Percentiles rank a stretch among this genome's conserved stretches.
phyloP scores from a whole-genome alignment of 129 eudicot genomes.

The Daucus carota region DH1_v3.0 NC_030382.2:51872001-51872500 shows the following conservation, averaged over 20 bases:
- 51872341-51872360: constrained; percentile 22
- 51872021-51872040: constrained; percentile 77
- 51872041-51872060: constrained; percentile 68
- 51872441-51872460: constrained; percentile 84
- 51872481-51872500: constrained; percentile 73
- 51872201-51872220: constrained; percentile 21
- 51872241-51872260: constrained; percentile 23
- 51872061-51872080: constrained; percentile 34
- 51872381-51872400: constrained; percentile 94
- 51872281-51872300: constrained; percentile 15
- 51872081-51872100: constrained; percentile 36
- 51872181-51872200: constrained; percentile 17
- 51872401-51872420: constrained; percentile 70
- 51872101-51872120: constrained; percentile 33
- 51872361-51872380: constrained; percentile 53
- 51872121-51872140: constrained; percentile 20
- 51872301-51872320: constrained; percentile 14
- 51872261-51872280: constrained; percentile 15
- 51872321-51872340: constrained; percentile 25
- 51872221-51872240: constrained; percentile 19
- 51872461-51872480: constrained; percentile 80
- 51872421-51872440: constrained; percentile 94
- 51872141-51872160: constrained; percentile 16
- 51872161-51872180: constrained; percentile 20
- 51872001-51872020: constrained; percentile 93